Evolutionary conservation across 768 basidiomycete species (phyloP).

Genomic region (Mrakia gelida): DNA sequence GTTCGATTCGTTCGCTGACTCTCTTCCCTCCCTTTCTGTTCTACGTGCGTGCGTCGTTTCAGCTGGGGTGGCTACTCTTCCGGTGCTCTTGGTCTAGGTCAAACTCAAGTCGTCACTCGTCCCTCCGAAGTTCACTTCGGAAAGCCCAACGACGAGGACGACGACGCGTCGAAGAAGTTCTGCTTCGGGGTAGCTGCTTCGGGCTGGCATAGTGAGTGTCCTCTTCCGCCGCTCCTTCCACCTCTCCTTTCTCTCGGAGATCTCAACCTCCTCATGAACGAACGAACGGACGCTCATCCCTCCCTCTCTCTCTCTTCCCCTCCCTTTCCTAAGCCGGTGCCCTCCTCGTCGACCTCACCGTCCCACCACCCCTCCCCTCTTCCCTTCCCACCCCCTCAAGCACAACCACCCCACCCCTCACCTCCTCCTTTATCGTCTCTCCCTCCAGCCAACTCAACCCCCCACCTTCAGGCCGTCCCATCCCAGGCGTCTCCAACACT

Average conservation of each 20-base stretch:
- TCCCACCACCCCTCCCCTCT: not conserved
- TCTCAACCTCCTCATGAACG: too few relatives aligned
- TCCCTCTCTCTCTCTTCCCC: not conserved
- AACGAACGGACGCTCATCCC: not conserved
- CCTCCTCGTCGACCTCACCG: slow-evolving; percentile 16
- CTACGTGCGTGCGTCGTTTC: too few relatives aligned
- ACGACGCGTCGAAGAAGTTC: slow-evolving; percentile 50
- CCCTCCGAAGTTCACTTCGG: slow-evolving; percentile 20
- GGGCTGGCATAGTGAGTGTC: slow-evolving; percentile 66
- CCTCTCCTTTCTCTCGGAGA: not conserved
- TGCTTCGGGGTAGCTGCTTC: slow-evolving; percentile 75
- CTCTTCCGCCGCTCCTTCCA: not conserved
- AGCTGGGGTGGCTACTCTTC: slow-evolving; percentile 48
- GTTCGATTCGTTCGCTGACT: not conserved
- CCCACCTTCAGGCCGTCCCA: slow-evolving; percentile 24
- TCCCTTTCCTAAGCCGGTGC: slow-evolving; percentile 16
- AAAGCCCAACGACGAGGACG: not conserved
- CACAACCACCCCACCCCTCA: not conserved
- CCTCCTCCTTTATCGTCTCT: slow-evolving; percentile 1
- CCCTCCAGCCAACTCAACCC: slow-evolving; percentile 1
- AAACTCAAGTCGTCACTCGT: not conserved
- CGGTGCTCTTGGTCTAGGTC: slow-evolving; percentile 80
- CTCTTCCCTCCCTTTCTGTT: not conserved
- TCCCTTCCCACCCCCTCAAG: not conserved
- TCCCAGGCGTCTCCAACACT: slow-evolving; percentile 9